These are phyloP conservation scores for Fusarium camptoceras DNA, from an alignment of 2,329 filamentous ascomycete genomes.

Conservation along the genomic window DNA sequence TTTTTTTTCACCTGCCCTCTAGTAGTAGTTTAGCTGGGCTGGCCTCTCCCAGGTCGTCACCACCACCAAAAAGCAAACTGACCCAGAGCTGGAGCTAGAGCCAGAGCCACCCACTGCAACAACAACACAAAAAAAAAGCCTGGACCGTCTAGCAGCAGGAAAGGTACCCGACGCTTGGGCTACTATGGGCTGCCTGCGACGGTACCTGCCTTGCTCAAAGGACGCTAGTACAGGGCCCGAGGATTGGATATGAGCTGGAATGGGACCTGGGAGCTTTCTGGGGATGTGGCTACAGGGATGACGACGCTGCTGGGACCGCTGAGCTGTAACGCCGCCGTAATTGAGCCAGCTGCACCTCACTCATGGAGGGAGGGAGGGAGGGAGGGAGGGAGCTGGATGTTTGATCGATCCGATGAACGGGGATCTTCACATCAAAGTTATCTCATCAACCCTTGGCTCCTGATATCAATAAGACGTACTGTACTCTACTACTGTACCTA, in stretches of 20 bases:
- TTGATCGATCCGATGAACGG: not conserved
- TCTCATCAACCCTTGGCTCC: slow-evolving; percentile 20
- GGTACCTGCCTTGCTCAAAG: slow-evolving; percentile 32
- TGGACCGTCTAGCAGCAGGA: not conserved
- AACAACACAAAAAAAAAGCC: slow-evolving; percentile 5
- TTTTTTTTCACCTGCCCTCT: slow-evolving; percentile 29
- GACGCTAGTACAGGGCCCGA: slow-evolving; percentile 24
- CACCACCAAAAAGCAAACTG: slow-evolving; percentile 11
- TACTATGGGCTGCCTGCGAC: slow-evolving; percentile 5
- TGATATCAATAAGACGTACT: slow-evolving; percentile 1
- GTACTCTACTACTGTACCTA: not conserved
- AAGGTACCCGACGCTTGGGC: slow-evolving; percentile 19
- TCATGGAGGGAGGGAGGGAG: not conserved
- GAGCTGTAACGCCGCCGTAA: slow-evolving; percentile 29
- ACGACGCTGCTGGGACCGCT: slow-evolving; percentile 24
- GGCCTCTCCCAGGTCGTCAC: slow-evolving; percentile 9
- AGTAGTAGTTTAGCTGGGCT: not conserved
- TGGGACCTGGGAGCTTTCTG: slow-evolving; percentile 20
- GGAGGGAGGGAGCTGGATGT: not conserved
- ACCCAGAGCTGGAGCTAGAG: slow-evolving; percentile 6
- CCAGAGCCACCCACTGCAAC: slow-evolving; percentile 3
- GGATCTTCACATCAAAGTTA: not conserved
- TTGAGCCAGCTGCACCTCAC: not conserved
- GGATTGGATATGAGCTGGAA: slow-evolving; percentile 30
- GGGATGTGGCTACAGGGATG: slow-evolving; percentile 33